A percentile compares a stretch with the other conserved stretches of the same genome.
phyloP scores from a whole-genome alignment of 768 basidiomycete genomes.

The Termitomyces sp. region DNA sequence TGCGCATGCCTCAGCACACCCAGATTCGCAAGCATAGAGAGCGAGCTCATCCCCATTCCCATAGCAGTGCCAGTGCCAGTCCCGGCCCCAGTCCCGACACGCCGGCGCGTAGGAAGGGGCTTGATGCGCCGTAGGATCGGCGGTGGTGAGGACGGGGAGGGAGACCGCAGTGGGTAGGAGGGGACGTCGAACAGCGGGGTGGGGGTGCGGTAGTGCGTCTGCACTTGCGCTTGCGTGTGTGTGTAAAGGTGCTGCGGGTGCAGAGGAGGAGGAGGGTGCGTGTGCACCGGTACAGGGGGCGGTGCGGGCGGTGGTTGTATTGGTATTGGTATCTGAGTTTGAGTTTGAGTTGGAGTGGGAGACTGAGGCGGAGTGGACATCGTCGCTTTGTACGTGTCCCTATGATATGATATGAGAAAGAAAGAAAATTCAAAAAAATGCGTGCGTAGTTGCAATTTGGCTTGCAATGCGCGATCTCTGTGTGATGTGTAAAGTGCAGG shows the following conservation, averaged over 20 bases:
- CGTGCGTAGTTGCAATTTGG: too few relatives aligned
- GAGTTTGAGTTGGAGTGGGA: background rate
- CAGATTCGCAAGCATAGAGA: background rate
- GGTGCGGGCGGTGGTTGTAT: background rate
- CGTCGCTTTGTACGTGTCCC: too few relatives aligned
- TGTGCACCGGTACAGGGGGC: background rate
- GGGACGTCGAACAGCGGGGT: constrained; percentile 64
- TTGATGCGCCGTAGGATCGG: constrained; percentile 36
- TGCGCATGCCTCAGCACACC: background rate
- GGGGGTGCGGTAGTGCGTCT: constrained; percentile 3
- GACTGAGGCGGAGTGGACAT: too few relatives aligned
- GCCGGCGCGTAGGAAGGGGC: constrained; percentile 71
- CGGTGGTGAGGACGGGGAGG: constrained; percentile 56
- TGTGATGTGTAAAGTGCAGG: too few relatives aligned
- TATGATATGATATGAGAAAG: too few relatives aligned
- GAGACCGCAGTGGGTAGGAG: constrained; percentile 34
- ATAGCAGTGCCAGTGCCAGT: too few relatives aligned
- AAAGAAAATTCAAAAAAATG: too few relatives aligned
- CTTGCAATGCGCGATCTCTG: too few relatives aligned
- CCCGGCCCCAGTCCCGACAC: constrained; percentile 15
- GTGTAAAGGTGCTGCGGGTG: background rate
- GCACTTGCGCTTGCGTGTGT: background rate
- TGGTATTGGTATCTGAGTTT: background rate
- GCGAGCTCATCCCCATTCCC: background rate
- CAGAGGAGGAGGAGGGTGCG: background rate